Evolutionary conservation across 257 asterid genomes (phyloP).

Genomic region (Capsicum chinense): DNA sequence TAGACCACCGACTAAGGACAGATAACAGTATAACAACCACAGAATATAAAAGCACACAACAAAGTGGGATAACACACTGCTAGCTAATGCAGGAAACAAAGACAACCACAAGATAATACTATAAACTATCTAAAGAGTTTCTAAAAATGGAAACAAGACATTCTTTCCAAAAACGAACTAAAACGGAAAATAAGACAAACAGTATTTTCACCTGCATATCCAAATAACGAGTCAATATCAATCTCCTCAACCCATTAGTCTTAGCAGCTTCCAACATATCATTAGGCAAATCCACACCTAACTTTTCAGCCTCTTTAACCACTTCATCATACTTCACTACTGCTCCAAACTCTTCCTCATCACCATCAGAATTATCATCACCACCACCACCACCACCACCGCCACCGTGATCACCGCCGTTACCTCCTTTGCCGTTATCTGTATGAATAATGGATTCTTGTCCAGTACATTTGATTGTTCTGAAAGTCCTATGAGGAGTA

Average conservation of each 20-base stretch:
- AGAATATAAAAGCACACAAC: too few relatives aligned
- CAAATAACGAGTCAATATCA: conserved; percentile 77
- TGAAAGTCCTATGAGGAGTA: conserved; percentile 5
- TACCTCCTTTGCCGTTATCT: conserved; percentile 25
- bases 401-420: conserved; percentile 25
- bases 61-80: too few relatives aligned
- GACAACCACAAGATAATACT: too few relatives aligned
- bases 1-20: too few relatives aligned
- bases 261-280: conserved; percentile 93
- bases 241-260: conserved; percentile 61
- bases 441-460: conserved; percentile 37
- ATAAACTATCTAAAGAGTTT: too few relatives aligned
- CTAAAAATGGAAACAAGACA: too few relatives aligned
- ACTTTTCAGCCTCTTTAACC: conserved; percentile 62
- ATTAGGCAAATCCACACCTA: conserved; percentile 68
- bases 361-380: conserved; percentile 47
- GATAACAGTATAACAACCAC: too few relatives aligned
- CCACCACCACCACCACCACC: conserved; percentile 58
- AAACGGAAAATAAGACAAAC: background rate
- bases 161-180: too few relatives aligned
- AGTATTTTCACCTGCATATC: conserved; percentile 70
- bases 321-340: conserved; percentile 70
- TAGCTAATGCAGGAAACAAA: too few relatives aligned
- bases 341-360: conserved; percentile 75
- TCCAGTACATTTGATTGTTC: conserved; percentile 48